A percentile compares a stretch with the other conserved stretches of the same genome.
phyloP scores from a whole-genome alignment of 768 basidiomycete species.

The Phanerochaete carnosa region DNA sequence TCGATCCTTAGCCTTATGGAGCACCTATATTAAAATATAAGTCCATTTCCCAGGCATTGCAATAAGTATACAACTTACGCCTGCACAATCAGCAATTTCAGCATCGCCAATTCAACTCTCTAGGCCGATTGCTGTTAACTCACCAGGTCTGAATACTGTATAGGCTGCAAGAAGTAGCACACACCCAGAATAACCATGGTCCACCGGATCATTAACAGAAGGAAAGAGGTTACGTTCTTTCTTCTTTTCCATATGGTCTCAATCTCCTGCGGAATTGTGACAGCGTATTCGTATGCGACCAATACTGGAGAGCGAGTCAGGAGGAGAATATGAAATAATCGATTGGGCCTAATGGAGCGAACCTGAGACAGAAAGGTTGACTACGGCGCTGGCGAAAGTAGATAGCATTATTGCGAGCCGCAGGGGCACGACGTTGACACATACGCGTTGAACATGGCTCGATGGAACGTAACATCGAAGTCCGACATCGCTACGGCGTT shows the following conservation, averaged over 20 bases:
- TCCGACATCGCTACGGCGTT: no score
- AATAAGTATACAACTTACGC: not conserved
- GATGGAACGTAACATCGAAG: no score
- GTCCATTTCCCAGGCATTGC: not conserved
- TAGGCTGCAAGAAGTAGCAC: not conserved
- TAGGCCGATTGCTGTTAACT: not conserved
- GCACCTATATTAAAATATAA: not conserved
- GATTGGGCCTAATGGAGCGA: no score
- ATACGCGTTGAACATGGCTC: no score
- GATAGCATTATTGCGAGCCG: no score
- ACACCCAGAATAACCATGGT: not conserved
- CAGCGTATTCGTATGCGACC: not conserved
- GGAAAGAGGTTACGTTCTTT: not conserved
- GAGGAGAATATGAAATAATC: no score
- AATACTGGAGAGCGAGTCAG: not conserved
- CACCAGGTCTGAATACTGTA: not conserved
- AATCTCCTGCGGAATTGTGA: not conserved
- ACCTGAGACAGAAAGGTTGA: no score
- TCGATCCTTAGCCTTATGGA: not conserved
- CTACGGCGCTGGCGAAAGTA: no score
- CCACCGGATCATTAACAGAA: not conserved
- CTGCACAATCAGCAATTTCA: not conserved
- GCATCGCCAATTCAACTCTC: not conserved
- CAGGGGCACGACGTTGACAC: no score
- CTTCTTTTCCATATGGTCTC: not conserved